Conservation (phyloP, 805 yeast species). For the Saccharomycopsis malanga region DNA sequence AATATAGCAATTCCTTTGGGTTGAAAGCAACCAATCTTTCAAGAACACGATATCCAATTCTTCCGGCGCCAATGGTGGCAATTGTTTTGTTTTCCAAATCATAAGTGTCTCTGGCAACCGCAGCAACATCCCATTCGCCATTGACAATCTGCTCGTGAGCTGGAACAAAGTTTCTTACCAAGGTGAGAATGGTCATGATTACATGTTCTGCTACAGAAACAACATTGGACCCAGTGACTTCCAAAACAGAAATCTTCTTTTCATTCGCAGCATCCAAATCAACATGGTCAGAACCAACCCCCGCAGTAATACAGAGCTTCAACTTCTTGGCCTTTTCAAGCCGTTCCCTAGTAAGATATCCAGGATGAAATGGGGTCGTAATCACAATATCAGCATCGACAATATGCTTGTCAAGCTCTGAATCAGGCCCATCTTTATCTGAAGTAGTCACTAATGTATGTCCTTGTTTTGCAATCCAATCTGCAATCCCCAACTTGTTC, state of each 20-base stretch:
- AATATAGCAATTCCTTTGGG: constrained; percentile 67
- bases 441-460: constrained; percentile 60
- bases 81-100: constrained; percentile 71
- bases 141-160: constrained; percentile 61
- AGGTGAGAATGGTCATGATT: constrained; percentile 60
- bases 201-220: constrained; percentile 79
- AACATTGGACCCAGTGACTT: constrained; percentile 80
- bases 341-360: constrained; percentile 60
- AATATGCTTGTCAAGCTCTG: constrained; percentile 56
- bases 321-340: constrained; percentile 63
- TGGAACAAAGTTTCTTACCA: constrained; percentile 72
- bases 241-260: constrained; percentile 58
- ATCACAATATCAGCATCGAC: constrained; percentile 70
- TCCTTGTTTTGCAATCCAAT: constrained; percentile 58
- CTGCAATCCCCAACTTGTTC: constrained; percentile 65
- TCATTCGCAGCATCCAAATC: constrained; percentile 65
- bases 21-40: constrained; percentile 67
- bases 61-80: constrained; percentile 78
- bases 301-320: constrained; percentile 69
- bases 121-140: constrained; percentile 74
- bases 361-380: constrained; percentile 82
- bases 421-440: constrained; percentile 57
- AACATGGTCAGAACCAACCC: constrained; percentile 79
- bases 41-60: constrained; percentile 72
- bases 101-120: constrained; percentile 61